These are phyloP conservation scores for Blastobotrys mokoenaii DNA, from an alignment of 805 yeast genomes.

Conservation along the genomic window DNA sequence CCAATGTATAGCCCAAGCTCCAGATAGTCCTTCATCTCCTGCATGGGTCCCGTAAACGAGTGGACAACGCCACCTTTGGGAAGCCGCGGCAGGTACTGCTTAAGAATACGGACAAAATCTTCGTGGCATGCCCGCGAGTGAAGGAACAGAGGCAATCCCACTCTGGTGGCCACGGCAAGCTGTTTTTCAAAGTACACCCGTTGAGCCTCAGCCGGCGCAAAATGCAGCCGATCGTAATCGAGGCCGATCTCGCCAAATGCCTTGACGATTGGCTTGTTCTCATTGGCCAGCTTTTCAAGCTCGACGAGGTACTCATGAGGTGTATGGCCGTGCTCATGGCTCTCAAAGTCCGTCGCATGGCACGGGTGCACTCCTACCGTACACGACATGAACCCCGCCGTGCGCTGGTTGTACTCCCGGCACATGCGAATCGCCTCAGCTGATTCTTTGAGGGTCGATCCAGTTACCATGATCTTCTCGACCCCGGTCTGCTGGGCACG, in stretches of 20 bases:
- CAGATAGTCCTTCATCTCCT: slow-evolving; percentile 53
- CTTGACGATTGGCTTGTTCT: slow-evolving; percentile 45
- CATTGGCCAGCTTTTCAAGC: slow-evolving; percentile 41
- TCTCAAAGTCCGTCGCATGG: slow-evolving; percentile 50
- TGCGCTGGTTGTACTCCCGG: slow-evolving; percentile 23
- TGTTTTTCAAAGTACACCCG: slow-evolving; percentile 60
- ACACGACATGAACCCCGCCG: slow-evolving; percentile 34
- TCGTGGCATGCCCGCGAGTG: slow-evolving; percentile 84
- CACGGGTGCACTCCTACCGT: slow-evolving; percentile 98
- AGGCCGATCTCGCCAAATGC: slow-evolving; percentile 95
- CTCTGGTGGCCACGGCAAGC: slow-evolving; percentile 46
- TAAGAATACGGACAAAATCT: slow-evolving; percentile 61
- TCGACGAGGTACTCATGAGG: slow-evolving; percentile 35
- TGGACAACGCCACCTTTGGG: slow-evolving; percentile 75
- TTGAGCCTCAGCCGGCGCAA: slow-evolving; percentile 64
- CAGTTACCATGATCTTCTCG: slow-evolving; percentile 67
- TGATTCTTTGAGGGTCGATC: slow-evolving; percentile 67
- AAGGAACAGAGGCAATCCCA: slow-evolving; percentile 68
- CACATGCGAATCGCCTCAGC: slow-evolving; percentile 52
- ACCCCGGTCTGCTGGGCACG: slow-evolving; percentile 66
- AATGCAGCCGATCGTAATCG: slow-evolving; percentile 85
- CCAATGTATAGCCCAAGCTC: slow-evolving; percentile 63
- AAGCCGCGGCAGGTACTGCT: slow-evolving; percentile 48
- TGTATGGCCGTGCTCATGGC: slow-evolving; percentile 17
- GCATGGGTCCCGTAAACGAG: slow-evolving; percentile 79